Evolutionary conservation across 768 basidiomycete genomes (phyloP).

Genomic region (Tylopilus subfusipes): DNA sequence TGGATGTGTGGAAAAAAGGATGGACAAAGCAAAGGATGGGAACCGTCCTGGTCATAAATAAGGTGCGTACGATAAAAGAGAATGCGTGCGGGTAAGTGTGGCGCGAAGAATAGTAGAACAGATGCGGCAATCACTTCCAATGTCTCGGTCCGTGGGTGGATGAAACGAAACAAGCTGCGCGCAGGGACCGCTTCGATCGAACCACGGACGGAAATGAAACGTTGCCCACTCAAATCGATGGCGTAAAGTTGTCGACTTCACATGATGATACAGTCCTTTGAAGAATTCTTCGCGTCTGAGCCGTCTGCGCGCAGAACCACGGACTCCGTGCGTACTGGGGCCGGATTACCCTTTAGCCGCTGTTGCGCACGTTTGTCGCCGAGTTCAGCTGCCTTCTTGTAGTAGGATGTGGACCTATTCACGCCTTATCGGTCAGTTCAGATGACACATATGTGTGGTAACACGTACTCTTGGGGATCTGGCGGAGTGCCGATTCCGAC

Average conservation of each 20-base stretch:
- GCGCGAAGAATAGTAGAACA: constrained; percentile 7
- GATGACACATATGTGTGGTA: constrained; percentile 6
- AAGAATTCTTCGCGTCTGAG: constrained; percentile 47
- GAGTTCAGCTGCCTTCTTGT: constrained; percentile 84
- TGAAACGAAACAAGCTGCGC: constrained; percentile 1
- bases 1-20: not conserved
- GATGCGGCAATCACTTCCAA: constrained; percentile 8
- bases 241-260: constrained; percentile 35
- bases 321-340: constrained; percentile 57
- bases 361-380: constrained; percentile 93
- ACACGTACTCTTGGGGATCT: constrained; percentile 61
- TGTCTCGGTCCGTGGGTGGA: constrained; percentile 21
- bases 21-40: constrained; percentile 9
- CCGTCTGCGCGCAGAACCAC: constrained; percentile 55
- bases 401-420: constrained; percentile 69
- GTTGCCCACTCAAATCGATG: constrained; percentile 3
- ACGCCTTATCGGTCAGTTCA: not conserved
- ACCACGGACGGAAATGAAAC: constrained; percentile 18
- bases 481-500: constrained; percentile 83
- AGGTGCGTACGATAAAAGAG: not conserved
- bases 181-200: not conserved
- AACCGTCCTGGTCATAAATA: constrained; percentile 3
- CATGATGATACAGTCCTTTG: constrained; percentile 89
- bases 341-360: constrained; percentile 64
- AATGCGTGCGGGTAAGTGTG: constrained; percentile 7